Evolutionary conservation across 192 early-diverging fungal species (phyloP).

Genomic region (Entomortierella beljakovae): DNA sequence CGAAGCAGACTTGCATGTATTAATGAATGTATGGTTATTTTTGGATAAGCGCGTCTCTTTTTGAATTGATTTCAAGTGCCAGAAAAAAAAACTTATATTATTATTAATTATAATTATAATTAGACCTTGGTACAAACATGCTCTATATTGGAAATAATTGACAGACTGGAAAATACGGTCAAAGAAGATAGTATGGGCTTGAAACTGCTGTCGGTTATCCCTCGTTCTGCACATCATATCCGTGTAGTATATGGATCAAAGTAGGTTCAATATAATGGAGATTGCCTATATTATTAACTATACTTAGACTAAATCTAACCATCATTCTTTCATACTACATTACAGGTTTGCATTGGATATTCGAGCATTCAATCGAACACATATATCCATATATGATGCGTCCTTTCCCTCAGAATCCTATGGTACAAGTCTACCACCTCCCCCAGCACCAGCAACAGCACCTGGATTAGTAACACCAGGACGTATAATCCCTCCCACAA

Average conservation of each 20-base stretch:
- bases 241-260: conserved; percentile 46
- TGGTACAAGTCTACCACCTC: conserved; percentile 28
- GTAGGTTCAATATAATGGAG: conserved; percentile 12
- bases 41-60: no score
- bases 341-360: conserved; percentile 45
- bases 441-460: conserved; percentile 25
- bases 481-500: conserved; percentile 31
- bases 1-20: conserved; percentile 38
- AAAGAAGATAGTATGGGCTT: conserved; percentile 42
- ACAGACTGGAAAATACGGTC: conserved; percentile 41
- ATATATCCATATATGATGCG: conserved; percentile 42
- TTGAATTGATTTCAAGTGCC: neutral
- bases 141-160: conserved; percentile 36
- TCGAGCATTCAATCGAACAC: conserved; percentile 33
- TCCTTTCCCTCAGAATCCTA: conserved; percentile 44
- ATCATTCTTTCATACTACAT: neutral
- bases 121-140: conserved; percentile 41
- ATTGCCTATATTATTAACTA: neutral
- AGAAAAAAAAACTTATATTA: neutral
- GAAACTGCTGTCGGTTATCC: conserved; percentile 37
- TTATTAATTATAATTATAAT: neutral
- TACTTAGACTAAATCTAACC: neutral
- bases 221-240: conserved; percentile 45
- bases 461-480: conserved; percentile 24
- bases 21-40: conserved; percentile 50